These are phyloP conservation scores for Cryphonectria parasitica DNA, from an alignment of 2,329 filamentous ascomycete genomes.

Conservation along the genomic window DNA sequence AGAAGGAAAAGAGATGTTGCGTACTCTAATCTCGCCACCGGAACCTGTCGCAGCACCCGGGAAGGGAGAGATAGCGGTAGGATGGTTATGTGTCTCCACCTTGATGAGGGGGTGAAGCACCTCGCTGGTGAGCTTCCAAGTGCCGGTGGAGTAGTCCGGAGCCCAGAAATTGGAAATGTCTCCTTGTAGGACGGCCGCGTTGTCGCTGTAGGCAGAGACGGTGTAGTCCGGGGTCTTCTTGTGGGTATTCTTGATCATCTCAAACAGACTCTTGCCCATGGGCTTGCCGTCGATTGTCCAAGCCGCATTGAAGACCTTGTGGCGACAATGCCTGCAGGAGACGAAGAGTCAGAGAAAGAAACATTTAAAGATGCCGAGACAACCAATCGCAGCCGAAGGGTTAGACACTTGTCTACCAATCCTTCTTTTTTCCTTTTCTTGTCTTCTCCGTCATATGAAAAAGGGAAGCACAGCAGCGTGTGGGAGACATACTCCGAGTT, in stretches of 20 bases:
- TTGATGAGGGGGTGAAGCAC: conserved; percentile 86
- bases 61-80: conserved; percentile 92
- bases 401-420: conserved; percentile 25
- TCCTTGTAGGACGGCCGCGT: conserved; percentile 88
- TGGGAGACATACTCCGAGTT: conserved; percentile 79
- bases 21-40: conserved; percentile 82
- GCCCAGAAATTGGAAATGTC: conserved; percentile 79
- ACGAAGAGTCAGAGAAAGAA: conserved; percentile 74
- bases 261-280: conserved; percentile 83
- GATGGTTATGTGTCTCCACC: conserved; percentile 98
- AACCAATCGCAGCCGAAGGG: not conserved
- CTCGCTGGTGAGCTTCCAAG: conserved; percentile 88
- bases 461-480: conserved; percentile 19
- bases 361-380: conserved; percentile 72
- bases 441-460: not conserved
- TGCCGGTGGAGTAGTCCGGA: conserved; percentile 81
- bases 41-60: conserved; percentile 92
- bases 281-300: conserved; percentile 90
- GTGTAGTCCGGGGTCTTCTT: conserved; percentile 78
- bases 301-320: conserved; percentile 92
- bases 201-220: conserved; percentile 97
- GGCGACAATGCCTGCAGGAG: conserved; percentile 36
- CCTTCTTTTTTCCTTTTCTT: not conserved
- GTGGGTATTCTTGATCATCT: conserved; percentile 97
- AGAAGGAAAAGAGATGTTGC: not conserved